phyloP scores from a whole-genome alignment of 2,329 filamentous ascomycete species.

The Colletotrichum costaricense region DNA sequence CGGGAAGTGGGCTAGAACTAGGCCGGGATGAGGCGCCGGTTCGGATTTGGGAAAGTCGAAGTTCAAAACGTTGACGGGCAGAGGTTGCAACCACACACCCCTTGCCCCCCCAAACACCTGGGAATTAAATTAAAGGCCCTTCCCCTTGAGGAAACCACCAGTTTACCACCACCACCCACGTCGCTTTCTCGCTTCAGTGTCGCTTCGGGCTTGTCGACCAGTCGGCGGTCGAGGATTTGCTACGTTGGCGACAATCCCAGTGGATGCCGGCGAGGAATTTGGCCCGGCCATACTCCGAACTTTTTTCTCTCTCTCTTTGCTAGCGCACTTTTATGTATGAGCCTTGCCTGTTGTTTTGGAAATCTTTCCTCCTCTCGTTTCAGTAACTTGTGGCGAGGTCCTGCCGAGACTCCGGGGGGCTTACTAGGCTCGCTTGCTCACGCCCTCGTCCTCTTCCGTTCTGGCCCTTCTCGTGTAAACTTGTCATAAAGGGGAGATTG shows the following conservation, averaged over 20 bases:
- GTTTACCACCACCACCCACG: background rate
- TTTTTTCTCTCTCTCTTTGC: background rate
- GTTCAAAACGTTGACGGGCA: background rate
- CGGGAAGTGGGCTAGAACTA: conserved; percentile 18
- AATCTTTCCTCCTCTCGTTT: background rate
- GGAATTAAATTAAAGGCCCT: conserved; percentile 23
- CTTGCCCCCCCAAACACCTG: background rate
- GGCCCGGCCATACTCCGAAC: background rate
- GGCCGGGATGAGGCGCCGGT: background rate
- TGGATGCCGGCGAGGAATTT: background rate
- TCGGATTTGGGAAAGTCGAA: background rate
- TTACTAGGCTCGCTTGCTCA: background rate
- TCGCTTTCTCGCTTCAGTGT: background rate
- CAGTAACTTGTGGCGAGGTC: conserved; percentile 13
- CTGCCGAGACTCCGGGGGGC: background rate
- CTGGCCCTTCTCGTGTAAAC: background rate
- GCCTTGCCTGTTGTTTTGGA: background rate
- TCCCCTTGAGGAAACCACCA: background rate
- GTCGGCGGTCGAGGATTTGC: conserved; percentile 5
- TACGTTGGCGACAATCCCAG: background rate
- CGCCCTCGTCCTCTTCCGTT: background rate
- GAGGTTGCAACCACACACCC: background rate
- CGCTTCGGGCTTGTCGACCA: background rate
- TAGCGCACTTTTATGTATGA: background rate
- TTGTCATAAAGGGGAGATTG: conserved; percentile 21